A percentile compares a stretch with the other conserved stretches of the same genome.
Conservation (phyloP, 2,329 filamentous ascomycete genomes). For the Elsinoe ampelina region DNA sequence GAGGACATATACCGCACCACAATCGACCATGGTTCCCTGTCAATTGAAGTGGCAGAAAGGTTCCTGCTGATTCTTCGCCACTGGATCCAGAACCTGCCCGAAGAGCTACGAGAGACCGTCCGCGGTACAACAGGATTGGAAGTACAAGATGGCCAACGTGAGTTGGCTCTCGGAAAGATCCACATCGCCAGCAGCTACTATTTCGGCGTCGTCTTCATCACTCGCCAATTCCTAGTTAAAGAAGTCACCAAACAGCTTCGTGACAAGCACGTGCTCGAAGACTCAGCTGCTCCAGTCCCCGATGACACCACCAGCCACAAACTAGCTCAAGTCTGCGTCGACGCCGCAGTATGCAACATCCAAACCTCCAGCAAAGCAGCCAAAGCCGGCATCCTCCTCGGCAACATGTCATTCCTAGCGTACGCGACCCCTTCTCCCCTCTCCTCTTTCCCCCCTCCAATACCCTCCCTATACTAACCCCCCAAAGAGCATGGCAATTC, state of each 20-base stretch:
- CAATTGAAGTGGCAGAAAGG: neutral
- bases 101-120: neutral
- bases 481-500: constrained; percentile 39
- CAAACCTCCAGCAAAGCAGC: constrained; percentile 45
- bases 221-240: constrained; percentile 46
- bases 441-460: neutral
- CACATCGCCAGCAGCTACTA: constrained; percentile 51
- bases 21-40: neutral
- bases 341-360: constrained; percentile 47
- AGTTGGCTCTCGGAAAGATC: constrained; percentile 21
- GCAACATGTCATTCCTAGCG: constrained; percentile 53
- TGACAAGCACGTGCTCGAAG: neutral
- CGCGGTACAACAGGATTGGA: neutral
- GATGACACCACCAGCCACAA: constrained; percentile 21
- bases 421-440: constrained; percentile 29
- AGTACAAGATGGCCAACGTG: neutral
- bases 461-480: constrained; percentile 34
- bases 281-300: constrained; percentile 11
- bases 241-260: constrained; percentile 27
- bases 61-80: neutral
- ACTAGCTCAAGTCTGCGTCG: constrained; percentile 46
- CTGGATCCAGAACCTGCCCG: neutral
- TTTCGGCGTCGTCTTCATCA: constrained; percentile 49
- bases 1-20: neutral
- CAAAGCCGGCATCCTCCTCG: constrained; percentile 36